These are phyloP conservation scores for Seminavis robusta DNA, from an alignment of 108 stramenopile species.

Conservation along the genomic window DNA sequence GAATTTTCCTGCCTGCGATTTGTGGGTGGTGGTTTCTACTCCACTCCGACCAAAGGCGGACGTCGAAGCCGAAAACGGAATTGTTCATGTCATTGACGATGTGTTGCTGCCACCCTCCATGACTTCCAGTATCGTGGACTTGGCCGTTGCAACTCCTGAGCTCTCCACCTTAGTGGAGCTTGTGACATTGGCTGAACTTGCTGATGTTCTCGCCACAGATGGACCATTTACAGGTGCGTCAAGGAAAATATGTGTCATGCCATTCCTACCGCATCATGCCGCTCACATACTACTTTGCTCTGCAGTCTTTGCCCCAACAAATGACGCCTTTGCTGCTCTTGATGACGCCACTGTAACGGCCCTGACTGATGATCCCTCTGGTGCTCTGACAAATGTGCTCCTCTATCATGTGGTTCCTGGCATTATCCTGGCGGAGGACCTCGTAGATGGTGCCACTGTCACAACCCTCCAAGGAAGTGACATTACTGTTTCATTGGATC, in stretches of 20 bases:
- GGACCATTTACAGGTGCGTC: too few species aligned
- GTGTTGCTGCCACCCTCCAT: conserved; percentile 17
- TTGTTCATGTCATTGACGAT: conserved; percentile 28
- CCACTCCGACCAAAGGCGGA: conserved; percentile 3
- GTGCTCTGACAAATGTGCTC: neutral
- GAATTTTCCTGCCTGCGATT: neutral
- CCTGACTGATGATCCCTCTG: neutral
- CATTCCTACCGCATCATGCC: too few species aligned
- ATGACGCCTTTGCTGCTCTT: conserved; percentile 5
- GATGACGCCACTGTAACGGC: neutral
- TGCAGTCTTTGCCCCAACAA: conserved; percentile 9
- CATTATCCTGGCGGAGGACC: neutral
- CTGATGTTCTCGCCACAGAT: neutral
- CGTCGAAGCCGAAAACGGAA: conserved; percentile 22
- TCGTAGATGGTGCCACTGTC: neutral
- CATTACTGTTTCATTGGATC: too few species aligned
- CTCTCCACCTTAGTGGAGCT: neutral
- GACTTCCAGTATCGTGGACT: neutral
- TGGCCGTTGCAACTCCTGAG: neutral
- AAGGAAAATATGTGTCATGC: too few species aligned
- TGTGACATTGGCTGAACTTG: neutral
- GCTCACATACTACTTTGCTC: too few species aligned
- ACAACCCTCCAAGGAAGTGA: neutral
- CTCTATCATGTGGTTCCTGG: neutral
- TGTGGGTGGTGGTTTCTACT: neutral